Evolutionary conservation across 805 yeast genomes (phyloP).

Genomic region (Spathaspora sp.): DNA sequence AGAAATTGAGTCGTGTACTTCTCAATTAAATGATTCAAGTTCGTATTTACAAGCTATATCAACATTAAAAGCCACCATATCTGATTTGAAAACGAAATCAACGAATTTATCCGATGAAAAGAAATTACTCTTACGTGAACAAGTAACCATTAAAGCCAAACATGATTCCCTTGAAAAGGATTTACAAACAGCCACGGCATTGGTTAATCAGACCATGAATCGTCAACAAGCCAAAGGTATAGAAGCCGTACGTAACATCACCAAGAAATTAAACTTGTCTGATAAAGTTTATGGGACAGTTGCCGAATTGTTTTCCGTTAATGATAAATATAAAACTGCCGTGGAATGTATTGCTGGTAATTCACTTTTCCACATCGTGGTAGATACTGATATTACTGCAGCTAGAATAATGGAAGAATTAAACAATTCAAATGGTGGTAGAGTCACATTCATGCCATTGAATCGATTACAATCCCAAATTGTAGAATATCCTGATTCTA

Average conservation of each 20-base stretch:
- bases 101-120: slow-evolving; percentile 57
- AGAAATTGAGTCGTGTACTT: slow-evolving; percentile 12
- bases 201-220: slow-evolving; percentile 71
- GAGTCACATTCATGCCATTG: slow-evolving; percentile 89
- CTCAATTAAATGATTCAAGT: slow-evolving; percentile 8
- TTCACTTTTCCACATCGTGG: slow-evolving; percentile 83
- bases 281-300: slow-evolving; percentile 74
- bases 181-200: slow-evolving; percentile 52
- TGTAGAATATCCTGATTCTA: slow-evolving; percentile 55
- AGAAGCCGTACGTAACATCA: slow-evolving; percentile 61
- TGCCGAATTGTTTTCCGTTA: slow-evolving; percentile 78
- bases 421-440: slow-evolving; percentile 64
- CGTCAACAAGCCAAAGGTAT: slow-evolving; percentile 68
- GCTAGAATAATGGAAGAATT: slow-evolving; percentile 74
- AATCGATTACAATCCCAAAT: slow-evolving; percentile 52
- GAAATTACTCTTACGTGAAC: slow-evolving; percentile 75
- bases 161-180: slow-evolving; percentile 54
- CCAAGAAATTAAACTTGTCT: slow-evolving; percentile 52
- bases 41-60: slow-evolving; percentile 7
- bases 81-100: slow-evolving; percentile 41
- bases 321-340: slow-evolving; percentile 79
- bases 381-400: slow-evolving; percentile 84
- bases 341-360: slow-evolving; percentile 89
- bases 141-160: slow-evolving; percentile 58
- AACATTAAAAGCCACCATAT: slow-evolving; percentile 23